Percentiles rank a stretch among this genome's conserved stretches.
Conservation (phyloP, 495 filamentous ascomycete genomes). For the Cetradonia linearis region DNA sequence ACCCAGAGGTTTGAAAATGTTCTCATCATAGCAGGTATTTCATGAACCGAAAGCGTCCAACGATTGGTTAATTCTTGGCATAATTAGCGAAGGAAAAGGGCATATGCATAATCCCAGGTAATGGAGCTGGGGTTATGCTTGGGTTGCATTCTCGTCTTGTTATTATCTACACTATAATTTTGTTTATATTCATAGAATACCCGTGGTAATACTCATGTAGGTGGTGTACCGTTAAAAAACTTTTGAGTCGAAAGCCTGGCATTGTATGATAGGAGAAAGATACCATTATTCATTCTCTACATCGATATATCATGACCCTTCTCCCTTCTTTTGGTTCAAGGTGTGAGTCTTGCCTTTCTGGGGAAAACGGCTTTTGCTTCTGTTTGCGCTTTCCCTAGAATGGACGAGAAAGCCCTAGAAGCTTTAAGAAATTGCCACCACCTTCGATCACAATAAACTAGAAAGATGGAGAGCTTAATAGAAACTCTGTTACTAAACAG, state of each 20-base stretch:
- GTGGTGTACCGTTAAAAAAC: neutral
- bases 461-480: neutral
- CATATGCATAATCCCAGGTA: slow-evolving; percentile 4
- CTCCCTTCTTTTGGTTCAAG: too few relatives aligned
- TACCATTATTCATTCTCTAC: neutral
- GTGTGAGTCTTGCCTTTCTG: neutral
- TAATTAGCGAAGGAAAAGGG: slow-evolving; percentile 7
- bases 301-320: neutral
- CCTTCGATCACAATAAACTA: neutral
- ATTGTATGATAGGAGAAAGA: too few relatives aligned
- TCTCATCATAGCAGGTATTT: slow-evolving; percentile 2
- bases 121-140: neutral
- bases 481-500: slow-evolving; percentile 13
- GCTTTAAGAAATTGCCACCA: slow-evolving; percentile 17
- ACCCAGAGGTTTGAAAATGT: slow-evolving; percentile 10
- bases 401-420: slow-evolving; percentile 13
- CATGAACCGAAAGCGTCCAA: neutral
- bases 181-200: neutral
- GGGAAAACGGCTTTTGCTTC: slow-evolving; percentile 1
- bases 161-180: neutral
- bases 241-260: neutral
- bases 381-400: neutral
- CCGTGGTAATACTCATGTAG: slow-evolving; percentile 9
- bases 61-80: neutral
- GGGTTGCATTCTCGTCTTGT: neutral